phyloP scores from a whole-genome alignment of 768 basidiomycete genomes.

The Russula emetica region DNA sequence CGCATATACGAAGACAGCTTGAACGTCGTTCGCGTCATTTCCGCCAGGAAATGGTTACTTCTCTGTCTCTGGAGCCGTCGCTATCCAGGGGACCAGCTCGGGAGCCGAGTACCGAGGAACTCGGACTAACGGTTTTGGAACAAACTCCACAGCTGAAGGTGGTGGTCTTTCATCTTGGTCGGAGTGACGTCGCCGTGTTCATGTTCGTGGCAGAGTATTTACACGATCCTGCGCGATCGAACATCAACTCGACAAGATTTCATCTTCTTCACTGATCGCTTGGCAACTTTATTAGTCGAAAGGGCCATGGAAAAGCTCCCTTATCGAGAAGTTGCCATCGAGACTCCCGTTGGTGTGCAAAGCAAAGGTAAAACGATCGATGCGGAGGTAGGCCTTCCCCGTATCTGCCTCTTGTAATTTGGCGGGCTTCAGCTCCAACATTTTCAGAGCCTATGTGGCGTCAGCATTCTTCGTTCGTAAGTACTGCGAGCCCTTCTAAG shows the following conservation, averaged over 20 bases:
- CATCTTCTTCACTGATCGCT: conserved; percentile 84
- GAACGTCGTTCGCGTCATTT: conserved; percentile 72
- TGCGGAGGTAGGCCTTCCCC: conserved; percentile 44
- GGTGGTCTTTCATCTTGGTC: conserved; percentile 16
- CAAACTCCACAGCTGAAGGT: conserved; percentile 81
- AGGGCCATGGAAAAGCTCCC: conserved; percentile 81
- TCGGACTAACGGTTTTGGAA: conserved; percentile 59
- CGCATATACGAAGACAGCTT: conserved; percentile 82
- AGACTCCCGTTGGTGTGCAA: conserved; percentile 60
- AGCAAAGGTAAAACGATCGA: conserved; percentile 59
- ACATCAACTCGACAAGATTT: conserved; percentile 79
- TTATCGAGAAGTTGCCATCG: conserved; percentile 53
- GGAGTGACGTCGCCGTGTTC: conserved; percentile 5
- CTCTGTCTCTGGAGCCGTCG: conserved; percentile 29
- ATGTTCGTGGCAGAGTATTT: conserved; percentile 62
- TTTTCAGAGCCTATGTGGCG: conserved; percentile 71
- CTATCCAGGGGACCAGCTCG: conserved; percentile 27
- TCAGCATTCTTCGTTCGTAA: conserved; percentile 84
- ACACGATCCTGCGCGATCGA: conserved; percentile 75
- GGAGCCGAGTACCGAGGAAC: conserved; percentile 38
- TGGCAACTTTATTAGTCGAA: conserved; percentile 82
- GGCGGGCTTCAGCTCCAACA: not conserved
- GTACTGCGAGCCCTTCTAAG: conserved; percentile 32
- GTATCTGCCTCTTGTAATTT: not conserved
- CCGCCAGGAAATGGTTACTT: conserved; percentile 61